Evolutionary conservation across 805 yeast species (phyloP), one percentile per base, ranked within the genome.

Genomic region (Clavispora carvajalis): DNA sequence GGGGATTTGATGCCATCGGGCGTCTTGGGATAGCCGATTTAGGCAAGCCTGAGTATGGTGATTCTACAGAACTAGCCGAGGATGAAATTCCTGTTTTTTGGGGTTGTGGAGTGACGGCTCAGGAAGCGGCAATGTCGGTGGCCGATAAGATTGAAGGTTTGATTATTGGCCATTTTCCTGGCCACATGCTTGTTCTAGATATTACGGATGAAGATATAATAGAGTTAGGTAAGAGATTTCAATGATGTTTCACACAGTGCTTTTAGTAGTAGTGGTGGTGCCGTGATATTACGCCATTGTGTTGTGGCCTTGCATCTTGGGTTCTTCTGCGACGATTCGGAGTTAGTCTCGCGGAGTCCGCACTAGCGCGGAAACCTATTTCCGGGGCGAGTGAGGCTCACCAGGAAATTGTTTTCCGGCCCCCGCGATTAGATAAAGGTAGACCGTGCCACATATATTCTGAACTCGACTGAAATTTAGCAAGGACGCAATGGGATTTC

Each of bases 51-150:
- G 73, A 67, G 9, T 67, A 53, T 46, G 72, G 73, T 6, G 67
- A 64, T 12, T 28, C 57, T 1, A 52, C 60, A 5, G 55, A 44
- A 3, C 52, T 66, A 13, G 47, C 45, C 8, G 59, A 51, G 0
- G 69, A 54, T 33, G 72, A 68, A 38, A 41, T 68, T 3, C 73
- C 74, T 2, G 70, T 67, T 2, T 68, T 69, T 40, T 69, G 73
- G 73, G 73, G 63, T 1, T 68, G 73, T 41, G 73, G 73, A 6
- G 71, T 69, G 17, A 67, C 73, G 8, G 69, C 73, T 4, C 71
- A 66, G 42, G 33, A 51, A 3, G 68, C 66, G 3, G 61, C 63
- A 12, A 47, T 52, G 38, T 43, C 49, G 18, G 49, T 51, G 8
- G 65, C 62, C 13, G 45, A 45, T 11, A 35, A 47, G 30, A 57